Base-by-base conservation (phyloP, 306 rosid genomes). In the Herpetospermum pedunculosum region DNA sequence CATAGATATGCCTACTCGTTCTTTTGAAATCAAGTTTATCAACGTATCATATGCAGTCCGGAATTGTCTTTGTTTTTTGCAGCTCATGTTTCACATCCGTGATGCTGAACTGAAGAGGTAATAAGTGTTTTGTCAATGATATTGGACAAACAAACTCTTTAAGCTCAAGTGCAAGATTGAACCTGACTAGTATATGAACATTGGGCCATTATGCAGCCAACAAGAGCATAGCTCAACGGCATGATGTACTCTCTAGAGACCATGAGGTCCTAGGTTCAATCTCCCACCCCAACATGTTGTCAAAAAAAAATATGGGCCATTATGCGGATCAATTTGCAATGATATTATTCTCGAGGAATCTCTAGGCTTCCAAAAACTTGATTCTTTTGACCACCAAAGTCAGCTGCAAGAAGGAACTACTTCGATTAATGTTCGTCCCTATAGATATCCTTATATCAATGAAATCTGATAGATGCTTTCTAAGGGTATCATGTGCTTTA, bases 11-110 rank as follows among this genome's bases (percentile, higher is more conserved):
- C 16, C 52, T 21, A 5, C 19, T n/a, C 14, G 0, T 52, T 52
- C 44, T 23, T 29, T 52, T 30, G 57, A 76, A 62, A 37, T 49
- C 49, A 41, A 40, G 34, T 73, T 26, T 32, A n/a, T 47, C 5
- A 30, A 29, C 10, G 12, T 44, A 32, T 14, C 37, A 40, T n/a
- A 19, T 54, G 26, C 34, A 30, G 16, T 29, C 21, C 49, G 32
- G 38, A 19, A n/a, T 47, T 8, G n/a, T n/a, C 13, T 48, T 2
- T 37, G 47, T 59, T 72, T 57, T 48, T 57, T 78, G 85, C 86
- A 93, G 98, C 87, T 91, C 69, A 91, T 89, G 97, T 86, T 93
- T 81, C 88, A 87, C 79, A 85, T 93, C 81, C 89, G 82, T 4
- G 96, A 89, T 70, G 87, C 85, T 58, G 89, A 84, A 82, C 82